Evolutionary conservation across 371 early-diverging fungal species (phyloP), one percentile per base, ranked within the genome.

Genomic region (Mucor irregularis): DNA sequence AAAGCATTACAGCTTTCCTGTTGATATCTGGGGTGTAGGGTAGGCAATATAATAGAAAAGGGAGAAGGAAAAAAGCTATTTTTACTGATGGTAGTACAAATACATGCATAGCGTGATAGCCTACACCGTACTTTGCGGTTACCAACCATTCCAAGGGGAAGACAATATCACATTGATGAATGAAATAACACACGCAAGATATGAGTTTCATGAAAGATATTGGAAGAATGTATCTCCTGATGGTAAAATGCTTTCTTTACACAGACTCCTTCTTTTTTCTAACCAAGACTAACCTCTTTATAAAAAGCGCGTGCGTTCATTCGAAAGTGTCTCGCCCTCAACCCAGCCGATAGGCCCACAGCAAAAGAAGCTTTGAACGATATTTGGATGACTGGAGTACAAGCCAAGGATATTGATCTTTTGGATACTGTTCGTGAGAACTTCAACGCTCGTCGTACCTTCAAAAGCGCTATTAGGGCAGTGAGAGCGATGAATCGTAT

Each of bases 271-370:
- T 25, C 13, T n/a, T n/a, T n/a, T n/a, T n/a, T 31, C 31, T 31
- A 31, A 7, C 11, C 31, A 31, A 31, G 11, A 38, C 9, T 46
- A 49, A 89, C 95, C 95, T 1, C 13, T 9, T 3, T 21, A 37
- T 61, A n/a, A n/a, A n/a, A n/a, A 90, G 96, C 96, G 39, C 92
- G 90, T 64, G 90, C 94, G 61, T 94, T 96, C 60, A 94, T 96
- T 61, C 80, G 85, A 31, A 76, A 73, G 52, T 71, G 90, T 26
- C 80, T 96, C 24, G 66, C 83, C 13, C 65, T 89, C 30, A 83
- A 92, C 61, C 90, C 92, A 2, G 56, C 59, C 3, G 69, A 78
- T 34, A 86, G 97, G 43, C 68, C 89, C 55, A 93, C 94, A 0
- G 93, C 89, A 9, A 69, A 71, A 9, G 78, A 94, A 64, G 95